A percentile compares a stretch with the other conserved stretches of the same genome.
Evolutionary conservation across 1,139 yeast species (phyloP).

Genomic region (Lipomyces yarrowii): DNA sequence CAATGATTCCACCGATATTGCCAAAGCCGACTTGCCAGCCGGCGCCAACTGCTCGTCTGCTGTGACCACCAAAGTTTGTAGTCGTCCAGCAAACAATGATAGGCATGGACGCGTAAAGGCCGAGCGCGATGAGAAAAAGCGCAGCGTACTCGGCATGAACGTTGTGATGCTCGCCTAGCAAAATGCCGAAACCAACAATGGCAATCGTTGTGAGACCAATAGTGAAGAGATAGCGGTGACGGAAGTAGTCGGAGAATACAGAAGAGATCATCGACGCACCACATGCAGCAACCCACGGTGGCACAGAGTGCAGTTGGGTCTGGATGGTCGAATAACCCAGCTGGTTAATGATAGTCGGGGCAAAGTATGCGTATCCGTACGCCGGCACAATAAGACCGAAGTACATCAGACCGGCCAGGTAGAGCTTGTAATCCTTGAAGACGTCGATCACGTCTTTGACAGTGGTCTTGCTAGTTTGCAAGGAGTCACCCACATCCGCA

Average conservation of each 20-base stretch:
- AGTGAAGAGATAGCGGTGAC: slow-evolving; percentile 55
- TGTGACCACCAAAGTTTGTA: slow-evolving; percentile 29
- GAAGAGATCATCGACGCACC: slow-evolving; percentile 53
- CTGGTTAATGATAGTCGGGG: slow-evolving; percentile 82
- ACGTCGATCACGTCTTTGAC: slow-evolving; percentile 60
- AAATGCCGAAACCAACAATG: slow-evolving; percentile 59
- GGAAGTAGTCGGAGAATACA: slow-evolving; percentile 46
- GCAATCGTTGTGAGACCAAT: slow-evolving; percentile 50
- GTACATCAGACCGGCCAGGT: slow-evolving; percentile 86
- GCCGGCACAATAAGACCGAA: slow-evolving; percentile 92
- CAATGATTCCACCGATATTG: slow-evolving; percentile 78
- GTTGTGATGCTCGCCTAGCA: slow-evolving; percentile 47
- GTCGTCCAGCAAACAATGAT: slow-evolving; percentile 65
- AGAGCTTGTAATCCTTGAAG: slow-evolving; percentile 62
- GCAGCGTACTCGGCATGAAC: slow-evolving; percentile 63
- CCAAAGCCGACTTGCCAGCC: slow-evolving; percentile 73
- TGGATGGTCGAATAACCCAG: slow-evolving; percentile 58
- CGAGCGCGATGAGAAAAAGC: slow-evolving; percentile 66
- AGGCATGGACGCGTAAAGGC: slow-evolving; percentile 76
- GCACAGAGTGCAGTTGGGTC: slow-evolving; percentile 68
- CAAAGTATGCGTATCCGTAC: slow-evolving; percentile 81
- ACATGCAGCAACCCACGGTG: slow-evolving; percentile 64
- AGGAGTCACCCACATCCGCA: slow-evolving; percentile 44
- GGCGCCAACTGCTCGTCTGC: slow-evolving; percentile 31
- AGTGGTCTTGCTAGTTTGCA: slow-evolving; percentile 55